Conservation (phyloP, 140 eudicot species). For the Senecio squalidus region DNA sequence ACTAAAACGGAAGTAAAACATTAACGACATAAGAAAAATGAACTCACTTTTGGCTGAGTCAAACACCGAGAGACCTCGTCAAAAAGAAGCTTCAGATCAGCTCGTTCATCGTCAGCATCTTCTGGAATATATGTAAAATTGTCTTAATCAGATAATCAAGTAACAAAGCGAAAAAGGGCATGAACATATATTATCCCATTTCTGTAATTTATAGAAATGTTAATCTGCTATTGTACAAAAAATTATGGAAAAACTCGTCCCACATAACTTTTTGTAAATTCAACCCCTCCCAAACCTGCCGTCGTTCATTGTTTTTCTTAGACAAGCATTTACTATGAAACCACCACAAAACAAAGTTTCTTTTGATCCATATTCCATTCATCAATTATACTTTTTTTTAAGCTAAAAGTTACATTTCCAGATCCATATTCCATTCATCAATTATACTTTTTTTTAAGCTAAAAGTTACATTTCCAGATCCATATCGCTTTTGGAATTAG, state of each 20-base stretch:
- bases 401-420: no score
- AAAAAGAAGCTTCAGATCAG: constrained; percentile 57
- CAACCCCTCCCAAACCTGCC: no score
- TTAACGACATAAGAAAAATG: background rate
- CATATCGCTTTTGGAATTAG: no score
- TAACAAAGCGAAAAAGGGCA: background rate
- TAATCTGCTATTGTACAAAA: no score
- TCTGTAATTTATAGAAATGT: no score
- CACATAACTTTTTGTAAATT: no score
- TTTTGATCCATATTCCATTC: no score
- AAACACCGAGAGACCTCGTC: constrained; percentile 43
- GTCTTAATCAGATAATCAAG: background rate
- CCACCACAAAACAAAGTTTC: background rate
- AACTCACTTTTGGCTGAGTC: constrained; percentile 49
- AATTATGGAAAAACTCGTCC: background rate
- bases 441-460: no score
- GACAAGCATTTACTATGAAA: background rate
- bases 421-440: no score
- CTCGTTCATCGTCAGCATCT: constrained; percentile 47
- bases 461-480: no score
- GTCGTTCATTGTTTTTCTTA: background rate
- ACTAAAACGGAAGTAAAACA: background rate
- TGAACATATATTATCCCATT: background rate
- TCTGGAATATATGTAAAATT: constrained; percentile 39
- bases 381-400: no score